Evolutionary conservation across 352 stramenopile species (phyloP).

Genomic region (Phytophthora macrochlamydospora): DNA sequence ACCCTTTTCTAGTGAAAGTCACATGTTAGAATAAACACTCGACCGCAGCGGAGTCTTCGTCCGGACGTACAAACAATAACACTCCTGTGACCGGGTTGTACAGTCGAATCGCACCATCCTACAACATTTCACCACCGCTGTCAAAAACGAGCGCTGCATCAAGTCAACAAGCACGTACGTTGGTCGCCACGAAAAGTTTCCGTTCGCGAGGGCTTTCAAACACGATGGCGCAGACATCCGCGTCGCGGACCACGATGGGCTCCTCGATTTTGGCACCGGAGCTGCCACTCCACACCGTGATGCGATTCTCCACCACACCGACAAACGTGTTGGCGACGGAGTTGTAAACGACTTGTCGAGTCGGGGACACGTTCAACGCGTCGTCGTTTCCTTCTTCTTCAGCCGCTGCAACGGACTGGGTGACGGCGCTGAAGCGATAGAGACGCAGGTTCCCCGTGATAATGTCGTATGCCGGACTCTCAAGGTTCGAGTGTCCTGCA

Average conservation of each 20-base stretch:
- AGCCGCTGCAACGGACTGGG: conserved; percentile 22
- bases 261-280: conserved; percentile 64
- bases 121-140: neutral
- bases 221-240: conserved; percentile 60
- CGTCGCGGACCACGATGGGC: conserved; percentile 47
- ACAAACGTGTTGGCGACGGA: conserved; percentile 65
- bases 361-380: conserved; percentile 24
- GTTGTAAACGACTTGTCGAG: conserved; percentile 61
- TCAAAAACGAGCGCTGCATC: neutral
- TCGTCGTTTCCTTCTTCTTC: conserved; percentile 30
- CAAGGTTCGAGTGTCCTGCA: conserved; percentile 2
- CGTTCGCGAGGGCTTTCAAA: conserved; percentile 68
- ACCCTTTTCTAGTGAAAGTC: conserved; percentile 40
- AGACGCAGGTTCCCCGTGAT: conserved; percentile 60
- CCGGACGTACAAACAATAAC: conserved; percentile 43
- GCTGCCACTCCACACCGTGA: conserved; percentile 76
- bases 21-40: neutral
- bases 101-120: conserved; percentile 62
- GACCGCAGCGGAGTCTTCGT: neutral
- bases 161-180: conserved; percentile 37
- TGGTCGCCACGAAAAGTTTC: conserved; percentile 75
- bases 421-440: conserved; percentile 54
- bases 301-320: conserved; percentile 53
- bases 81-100: conserved; percentile 75
- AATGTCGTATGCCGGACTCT: conserved; percentile 49